phyloP scores from a whole-genome alignment of 441 rosid species.

The Metrosideros polymorpha region DNA sequence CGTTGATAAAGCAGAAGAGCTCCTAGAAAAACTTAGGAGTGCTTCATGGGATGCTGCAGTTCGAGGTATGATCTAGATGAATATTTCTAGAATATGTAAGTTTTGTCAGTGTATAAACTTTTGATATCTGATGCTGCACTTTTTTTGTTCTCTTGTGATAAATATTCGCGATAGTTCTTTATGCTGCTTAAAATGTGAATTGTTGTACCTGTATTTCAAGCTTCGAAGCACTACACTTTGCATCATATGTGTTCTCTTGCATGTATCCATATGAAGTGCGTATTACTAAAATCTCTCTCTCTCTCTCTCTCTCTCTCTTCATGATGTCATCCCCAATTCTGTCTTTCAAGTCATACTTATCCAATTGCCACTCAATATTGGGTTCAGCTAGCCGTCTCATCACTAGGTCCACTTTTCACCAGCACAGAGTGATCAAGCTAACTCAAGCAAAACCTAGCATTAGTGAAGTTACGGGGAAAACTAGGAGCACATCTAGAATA shows the following conservation, averaged over 20 bases:
- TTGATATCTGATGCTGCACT: not conserved
- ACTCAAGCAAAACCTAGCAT: not conserved
- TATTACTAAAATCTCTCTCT: not conserved
- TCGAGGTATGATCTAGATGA: conserved; percentile 40
- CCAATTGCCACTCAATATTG: not conserved
- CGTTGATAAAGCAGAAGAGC: conserved; percentile 71
- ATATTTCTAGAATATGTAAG: not conserved
- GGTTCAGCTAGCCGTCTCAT: not conserved
- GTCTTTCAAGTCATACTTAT: not conserved
- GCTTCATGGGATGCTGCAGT: conserved; percentile 89
- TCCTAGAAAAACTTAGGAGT: conserved; percentile 69
- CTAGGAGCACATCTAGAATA: not conserved
- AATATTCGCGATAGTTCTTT: not conserved
- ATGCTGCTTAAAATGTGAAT: not conserved
- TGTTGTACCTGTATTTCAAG: not conserved
- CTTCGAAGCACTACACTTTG: not conserved
- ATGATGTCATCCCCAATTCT: not conserved
- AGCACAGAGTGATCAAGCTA: not conserved
- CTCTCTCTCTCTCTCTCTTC: not conserved
- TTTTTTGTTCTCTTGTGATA: not conserved
- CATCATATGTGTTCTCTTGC: not conserved
- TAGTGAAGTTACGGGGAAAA: not conserved
- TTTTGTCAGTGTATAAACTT: not conserved
- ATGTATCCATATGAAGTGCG: not conserved
- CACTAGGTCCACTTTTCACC: not conserved